Evolutionary conservation across 768 basidiomycete species (phyloP).

Genomic region (Lentinula edodes): DNA sequence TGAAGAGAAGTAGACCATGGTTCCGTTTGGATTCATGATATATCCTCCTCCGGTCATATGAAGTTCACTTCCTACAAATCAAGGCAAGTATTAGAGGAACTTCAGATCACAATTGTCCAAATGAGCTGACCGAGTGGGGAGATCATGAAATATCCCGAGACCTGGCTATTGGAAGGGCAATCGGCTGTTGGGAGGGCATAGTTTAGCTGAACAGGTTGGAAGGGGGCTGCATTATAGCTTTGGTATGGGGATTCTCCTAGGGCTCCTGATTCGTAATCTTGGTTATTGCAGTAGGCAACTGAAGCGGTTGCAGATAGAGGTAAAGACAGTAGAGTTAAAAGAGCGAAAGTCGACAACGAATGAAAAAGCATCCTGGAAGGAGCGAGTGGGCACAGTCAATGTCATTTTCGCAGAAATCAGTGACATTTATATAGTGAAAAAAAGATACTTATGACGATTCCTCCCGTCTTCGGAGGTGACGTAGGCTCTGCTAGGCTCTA

Average conservation of each 20-base stretch:
- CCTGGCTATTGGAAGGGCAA: neutral
- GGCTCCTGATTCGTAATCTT: neutral
- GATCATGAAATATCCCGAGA: neutral
- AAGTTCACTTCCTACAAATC: neutral
- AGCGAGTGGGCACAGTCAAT: neutral
- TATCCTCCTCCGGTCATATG: neutral
- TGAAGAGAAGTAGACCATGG: neutral
- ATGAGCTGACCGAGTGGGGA: neutral
- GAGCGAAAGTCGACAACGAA: neutral
- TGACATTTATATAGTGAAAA: neutral
- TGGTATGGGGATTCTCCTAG: neutral
- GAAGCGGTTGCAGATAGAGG: neutral
- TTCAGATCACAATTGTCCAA: too few species aligned
- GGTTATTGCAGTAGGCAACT: neutral
- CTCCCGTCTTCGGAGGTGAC: too few species aligned
- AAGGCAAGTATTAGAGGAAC: neutral
- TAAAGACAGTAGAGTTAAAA: neutral
- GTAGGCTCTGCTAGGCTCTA: too few species aligned
- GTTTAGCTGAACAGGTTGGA: neutral
- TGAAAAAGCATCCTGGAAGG: neutral
- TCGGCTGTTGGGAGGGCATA: neutral
- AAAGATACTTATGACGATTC: neutral
- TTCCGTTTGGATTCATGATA: constrained; percentile 2
- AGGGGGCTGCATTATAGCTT: neutral
- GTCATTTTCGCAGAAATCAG: neutral